Base-by-base conservation (phyloP, 352 stramenopile species). In the Blastocystis sp. region DNA sequence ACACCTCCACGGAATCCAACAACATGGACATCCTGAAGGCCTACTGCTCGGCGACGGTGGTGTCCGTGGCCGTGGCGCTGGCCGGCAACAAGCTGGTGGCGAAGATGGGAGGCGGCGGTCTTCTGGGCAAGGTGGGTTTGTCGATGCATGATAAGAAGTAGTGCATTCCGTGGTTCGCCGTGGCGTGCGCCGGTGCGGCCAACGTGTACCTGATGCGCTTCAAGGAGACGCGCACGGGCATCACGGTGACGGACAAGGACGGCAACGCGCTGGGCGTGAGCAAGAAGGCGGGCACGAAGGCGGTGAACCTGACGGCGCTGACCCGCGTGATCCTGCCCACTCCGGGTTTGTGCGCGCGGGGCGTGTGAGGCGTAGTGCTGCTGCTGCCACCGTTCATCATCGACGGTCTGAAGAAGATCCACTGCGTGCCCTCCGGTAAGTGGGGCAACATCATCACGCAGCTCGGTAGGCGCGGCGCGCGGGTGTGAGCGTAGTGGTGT, bases 141-240 rank as follows among this genome's bases (percentile, higher is more conserved):
- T 91, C 52, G 90, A 91, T 71, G 91, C 91, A 40, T 90, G 94
- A 60, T 60, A 14, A 77, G 28, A 91, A 91, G 40, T 92, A 92
- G 63, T 91, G 93, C 14, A 92, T 96, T 89, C 94, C 94, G 9
- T 91, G 95, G 24, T 91, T 95, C 24, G 94, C 94, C 54, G 93
- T 95, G 24, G 93, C 94, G 1, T 92, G 92, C 28, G 94, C 94
- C 43, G 95, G 95, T 89, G 95, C 92, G 87, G 93, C 94, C 91
- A 96, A 96, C 90, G 94, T 95, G 88, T 92, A 93, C 48, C 89
- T 95, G 19, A 96, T 96, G 93, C 92, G 94, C 66, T 93, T 95
- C 89, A 93, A 93, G 81, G 93, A 96, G 87, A 90, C 95, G 65
- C 89, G 19, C 80, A 40, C 64, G n/a, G 79, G 82, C 9, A 79